These are phyloP conservation scores for Pseudogymnoascus sp. DNA, from an alignment of 2,329 filamentous ascomycete genomes.

Conservation along the genomic window DNA sequence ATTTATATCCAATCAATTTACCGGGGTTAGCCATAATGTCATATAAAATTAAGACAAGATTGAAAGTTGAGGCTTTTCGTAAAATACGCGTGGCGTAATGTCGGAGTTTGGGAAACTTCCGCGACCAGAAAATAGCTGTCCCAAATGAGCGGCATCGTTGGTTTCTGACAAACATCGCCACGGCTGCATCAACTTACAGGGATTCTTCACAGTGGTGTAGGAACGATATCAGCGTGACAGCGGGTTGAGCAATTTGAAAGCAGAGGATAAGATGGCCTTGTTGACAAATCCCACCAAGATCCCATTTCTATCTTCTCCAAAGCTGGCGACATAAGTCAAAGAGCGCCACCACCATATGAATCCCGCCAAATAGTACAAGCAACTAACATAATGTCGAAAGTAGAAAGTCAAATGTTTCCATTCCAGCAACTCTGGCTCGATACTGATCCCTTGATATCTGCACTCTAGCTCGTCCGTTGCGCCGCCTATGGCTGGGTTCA, in stretches of 20 bases:
- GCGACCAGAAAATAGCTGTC: not conserved
- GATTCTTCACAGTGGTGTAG: not conserved
- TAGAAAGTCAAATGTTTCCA: not conserved
- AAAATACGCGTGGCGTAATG: not conserved
- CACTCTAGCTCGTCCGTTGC: not conserved
- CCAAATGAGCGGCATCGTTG: not conserved
- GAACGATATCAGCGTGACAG: not conserved
- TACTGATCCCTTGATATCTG: not conserved
- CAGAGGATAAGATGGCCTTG: not conserved
- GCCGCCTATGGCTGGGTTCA: not conserved
- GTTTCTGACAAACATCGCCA: not conserved
- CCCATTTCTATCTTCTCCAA: not conserved
- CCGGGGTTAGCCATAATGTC: no score
- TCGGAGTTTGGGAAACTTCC: not conserved
- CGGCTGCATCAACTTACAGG: not conserved
- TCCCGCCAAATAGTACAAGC: not conserved
- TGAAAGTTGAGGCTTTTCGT: not conserved
- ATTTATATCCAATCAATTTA: no score
- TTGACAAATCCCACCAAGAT: not conserved
- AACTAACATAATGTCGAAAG: not conserved
- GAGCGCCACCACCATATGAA: not conserved
- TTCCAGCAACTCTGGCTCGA: not conserved
- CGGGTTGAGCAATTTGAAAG: not conserved
- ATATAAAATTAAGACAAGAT: no score
- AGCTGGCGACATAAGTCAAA: not conserved